phyloP scores from a whole-genome alignment of 106 monocot species.

The Narthecium ossifragum region DNA sequence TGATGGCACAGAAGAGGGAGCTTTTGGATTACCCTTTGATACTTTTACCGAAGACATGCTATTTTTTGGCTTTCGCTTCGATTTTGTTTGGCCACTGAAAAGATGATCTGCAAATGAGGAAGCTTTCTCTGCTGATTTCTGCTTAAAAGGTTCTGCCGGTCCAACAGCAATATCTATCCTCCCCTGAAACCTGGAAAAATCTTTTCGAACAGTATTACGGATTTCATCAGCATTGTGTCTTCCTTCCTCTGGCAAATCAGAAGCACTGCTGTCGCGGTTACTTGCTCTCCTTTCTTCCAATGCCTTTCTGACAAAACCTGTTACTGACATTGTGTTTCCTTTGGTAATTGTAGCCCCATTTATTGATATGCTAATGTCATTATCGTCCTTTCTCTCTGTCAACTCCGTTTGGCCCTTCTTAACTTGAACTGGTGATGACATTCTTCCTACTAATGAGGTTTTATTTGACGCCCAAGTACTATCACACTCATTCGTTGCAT shows the following conservation, averaged over 20 bases:
- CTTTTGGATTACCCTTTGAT: conserved; percentile 8
- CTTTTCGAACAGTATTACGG: conserved; percentile 15
- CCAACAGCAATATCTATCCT: conserved; percentile 20
- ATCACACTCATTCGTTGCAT: background rate
- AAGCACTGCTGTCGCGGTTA: conserved; percentile 15
- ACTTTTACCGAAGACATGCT: conserved; percentile 16
- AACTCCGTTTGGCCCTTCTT: conserved; percentile 14
- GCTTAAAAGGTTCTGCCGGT: conserved; percentile 17
- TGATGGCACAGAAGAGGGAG: conserved; percentile 18
- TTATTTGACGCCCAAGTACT: conserved; percentile 16
- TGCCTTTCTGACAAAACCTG: conserved; percentile 11
- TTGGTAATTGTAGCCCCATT: conserved; percentile 13
- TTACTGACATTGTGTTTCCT: conserved; percentile 25
- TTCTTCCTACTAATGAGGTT: conserved; percentile 2
- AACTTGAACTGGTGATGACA: conserved; percentile 5
- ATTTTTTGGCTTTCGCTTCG: conserved; percentile 24
- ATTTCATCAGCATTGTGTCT: conserved; percentile 16
- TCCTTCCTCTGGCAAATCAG: conserved; percentile 8
- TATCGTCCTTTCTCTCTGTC: conserved; percentile 4
- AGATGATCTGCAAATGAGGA: conserved; percentile 21
- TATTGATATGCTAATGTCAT: conserved; percentile 8
- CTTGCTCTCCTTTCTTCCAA: conserved; percentile 15
- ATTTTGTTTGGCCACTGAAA: conserved; percentile 24
- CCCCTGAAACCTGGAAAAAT: conserved; percentile 14
- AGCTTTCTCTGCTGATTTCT: conserved; percentile 13